Base-by-base conservation (phyloP, 352 stramenopile genomes). In the Phytophthora litchii region DNA sequence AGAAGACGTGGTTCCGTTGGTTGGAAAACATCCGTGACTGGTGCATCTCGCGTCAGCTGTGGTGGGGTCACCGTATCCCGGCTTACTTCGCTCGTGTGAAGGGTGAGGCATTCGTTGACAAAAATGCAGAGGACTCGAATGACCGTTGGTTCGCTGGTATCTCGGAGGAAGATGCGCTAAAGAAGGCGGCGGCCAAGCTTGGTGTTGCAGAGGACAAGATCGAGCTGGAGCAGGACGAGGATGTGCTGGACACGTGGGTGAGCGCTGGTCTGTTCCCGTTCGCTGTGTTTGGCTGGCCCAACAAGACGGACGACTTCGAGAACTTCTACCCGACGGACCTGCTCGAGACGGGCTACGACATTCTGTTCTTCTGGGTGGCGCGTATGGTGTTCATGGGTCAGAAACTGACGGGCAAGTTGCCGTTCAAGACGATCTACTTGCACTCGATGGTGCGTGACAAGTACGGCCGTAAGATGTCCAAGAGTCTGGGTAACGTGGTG, bases 301-400 rank as follows among this genome's bases (percentile, higher is more conserved):
- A 90, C 32, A 68, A 78, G 31, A 75, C 76, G 14, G 35, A 44
- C 3, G 83, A 93, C 53, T 80, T 98, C 36, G 72, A 80, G 25
- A 83, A 92, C 63, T 99, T 98, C 58, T 99, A 98, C 76, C 97
- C 97, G 17, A 95, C 92, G 25, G 94, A 97, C 40, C 76, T 98
- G 56, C 74, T 99, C 23, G 98, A 99, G 72, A 99, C 98, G n/a
- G 98, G 97, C 10, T 98, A 98, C 66, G 98, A 99, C 76, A 99
- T 99, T 74, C 68, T 99, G 14, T 99, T 99, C 79, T 99, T 99
- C 76, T 99, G 98, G 98, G 97, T 99, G 37, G 97, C 96, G 25
- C 91, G 97, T 58, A 99, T 99, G 96, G 82, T 95, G 19, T 96
- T 94, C 48, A 90, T 99, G 78, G 94, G 95, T 49, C 88, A 99